Evolutionary conservation across 2,329 filamentous ascomycete species (phyloP).

Genomic region (Apiospora rasikravindrae): DNA sequence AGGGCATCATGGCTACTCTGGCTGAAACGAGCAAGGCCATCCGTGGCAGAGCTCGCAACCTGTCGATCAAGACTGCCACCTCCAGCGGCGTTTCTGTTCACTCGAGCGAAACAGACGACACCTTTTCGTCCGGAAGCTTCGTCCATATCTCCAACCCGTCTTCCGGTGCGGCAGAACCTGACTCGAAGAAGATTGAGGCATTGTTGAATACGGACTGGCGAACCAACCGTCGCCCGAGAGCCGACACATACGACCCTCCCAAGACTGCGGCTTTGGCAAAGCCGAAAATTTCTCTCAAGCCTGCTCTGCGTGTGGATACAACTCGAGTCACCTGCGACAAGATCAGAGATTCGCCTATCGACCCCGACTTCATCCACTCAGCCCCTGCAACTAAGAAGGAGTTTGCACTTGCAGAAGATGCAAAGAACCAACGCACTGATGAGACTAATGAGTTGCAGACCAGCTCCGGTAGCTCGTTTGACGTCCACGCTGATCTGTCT

Average conservation of each 20-base stretch:
- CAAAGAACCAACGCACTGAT: not conserved
- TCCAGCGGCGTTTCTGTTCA: not conserved
- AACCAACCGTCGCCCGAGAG: conserved; percentile 20
- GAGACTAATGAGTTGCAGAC: not conserved
- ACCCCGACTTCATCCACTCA: conserved; percentile 35
- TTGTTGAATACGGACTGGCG: conserved; percentile 23
- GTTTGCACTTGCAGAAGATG: not conserved
- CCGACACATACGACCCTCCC: conserved; percentile 25
- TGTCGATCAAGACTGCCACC: conserved; percentile 1
- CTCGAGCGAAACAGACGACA: not conserved
- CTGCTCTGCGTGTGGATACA: conserved; percentile 28
- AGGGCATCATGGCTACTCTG: conserved; percentile 6
- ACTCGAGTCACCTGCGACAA: conserved; percentile 23
- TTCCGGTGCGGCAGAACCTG: conserved; percentile 2
- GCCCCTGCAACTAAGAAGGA: conserved; percentile 33
- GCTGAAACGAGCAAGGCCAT: not conserved
- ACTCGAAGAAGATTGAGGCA: conserved; percentile 20
- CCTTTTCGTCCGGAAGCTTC: conserved; percentile 3
- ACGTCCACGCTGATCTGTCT: not conserved
- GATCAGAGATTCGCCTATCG: conserved; percentile 27
- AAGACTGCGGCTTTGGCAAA: conserved; percentile 20
- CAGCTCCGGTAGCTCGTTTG: not conserved
- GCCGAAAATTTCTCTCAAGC: conserved; percentile 26
- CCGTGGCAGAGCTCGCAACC: not conserved
- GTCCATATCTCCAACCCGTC: not conserved